Evolutionary conservation across 148 eudicot genomes (phyloP), one percentile per base, ranked within the genome.

Genomic region (Rheum nobile): DNA sequence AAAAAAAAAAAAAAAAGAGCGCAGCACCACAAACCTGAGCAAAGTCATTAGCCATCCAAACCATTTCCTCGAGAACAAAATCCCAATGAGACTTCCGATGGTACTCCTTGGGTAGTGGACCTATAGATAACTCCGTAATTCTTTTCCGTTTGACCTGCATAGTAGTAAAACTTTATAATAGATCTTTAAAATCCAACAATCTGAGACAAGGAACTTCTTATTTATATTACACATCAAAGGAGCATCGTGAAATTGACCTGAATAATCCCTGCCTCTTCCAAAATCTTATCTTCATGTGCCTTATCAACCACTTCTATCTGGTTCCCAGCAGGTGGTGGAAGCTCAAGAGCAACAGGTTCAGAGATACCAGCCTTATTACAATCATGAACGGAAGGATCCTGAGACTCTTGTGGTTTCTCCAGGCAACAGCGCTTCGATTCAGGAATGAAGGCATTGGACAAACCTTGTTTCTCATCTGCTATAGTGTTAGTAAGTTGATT

Each of bases 11-110:
- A 8, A 32, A 31, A 31, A 63, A 57, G n/a, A 24, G 28, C 13
- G 31, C 32, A 57, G 70, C 70, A 16, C 16, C 41, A 77, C 80
- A 81, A 75, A 95, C 98, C 98, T 95, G 99, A 21, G 92, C 85
- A 77, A 92, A 95, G 83, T 95, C 99, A 86, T 92, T 92, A 6
- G 99, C 96, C 87, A 96, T 67, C 99, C 99, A 96, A 73, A 87
- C 81, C 97, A 96, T 96, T 80, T 96, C 99, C 78, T 92, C 97
- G 71, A 96, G 85, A 37, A 96, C 97, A 81, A 85, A 88, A 78
- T 85, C 91, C 99, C 99, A 96, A 4, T 92, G 92, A 77, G 94
- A 86, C 81, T 81, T 90, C 29, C 54, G 85, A 77, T 75, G 82
- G 63, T 78, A 80, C 74, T 84, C 88, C 65, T 19, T 74, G 12